Evolutionary conservation across 208 protist genomes (phyloP).

Genomic region (Crithidia thermophila): DNA sequence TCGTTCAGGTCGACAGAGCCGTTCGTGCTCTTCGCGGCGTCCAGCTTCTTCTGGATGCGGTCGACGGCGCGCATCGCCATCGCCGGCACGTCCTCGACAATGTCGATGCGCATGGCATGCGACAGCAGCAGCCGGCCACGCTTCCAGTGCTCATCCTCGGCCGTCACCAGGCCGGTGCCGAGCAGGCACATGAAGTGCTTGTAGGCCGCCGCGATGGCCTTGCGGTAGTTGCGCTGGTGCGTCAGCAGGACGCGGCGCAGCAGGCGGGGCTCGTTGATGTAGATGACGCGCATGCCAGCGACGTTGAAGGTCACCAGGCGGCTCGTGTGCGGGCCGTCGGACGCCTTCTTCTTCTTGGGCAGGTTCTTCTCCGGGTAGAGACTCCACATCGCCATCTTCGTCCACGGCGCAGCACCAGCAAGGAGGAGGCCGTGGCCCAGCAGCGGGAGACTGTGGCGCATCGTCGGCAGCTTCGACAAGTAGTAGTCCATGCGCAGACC

Average conservation of each 20-base stretch:
- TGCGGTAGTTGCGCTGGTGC: slow-evolving; percentile 88
- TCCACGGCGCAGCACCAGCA: slow-evolving; percentile 63
- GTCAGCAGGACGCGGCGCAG: slow-evolving; percentile 84
- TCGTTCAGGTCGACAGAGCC: slow-evolving; percentile 84
- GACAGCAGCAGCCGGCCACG: slow-evolving; percentile 83
- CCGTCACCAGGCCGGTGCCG: slow-evolving; percentile 85
- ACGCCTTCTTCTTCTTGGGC: slow-evolving; percentile 17
- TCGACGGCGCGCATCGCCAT: slow-evolving; percentile 69
- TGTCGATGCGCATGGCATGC: slow-evolving; percentile 86
- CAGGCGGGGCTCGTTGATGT: slow-evolving; percentile 82
- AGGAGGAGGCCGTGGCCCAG: slow-evolving; percentile 82
- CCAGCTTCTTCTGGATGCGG: slow-evolving; percentile 72
- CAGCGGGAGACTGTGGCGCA: slow-evolving; percentile 64
- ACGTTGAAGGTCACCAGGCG: slow-evolving; percentile 81
- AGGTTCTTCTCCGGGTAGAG: slow-evolving; percentile 57
- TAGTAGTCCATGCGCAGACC: slow-evolving; percentile 67
- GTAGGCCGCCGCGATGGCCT: slow-evolving; percentile 82
- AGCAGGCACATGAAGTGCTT: slow-evolving; percentile 92
- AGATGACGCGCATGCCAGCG: slow-evolving; percentile 77
- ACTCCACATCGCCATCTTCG: slow-evolving; percentile 85
- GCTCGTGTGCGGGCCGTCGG: slow-evolving; percentile 19
- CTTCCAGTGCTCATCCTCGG: slow-evolving; percentile 89
- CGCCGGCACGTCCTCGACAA: slow-evolving; percentile 80
- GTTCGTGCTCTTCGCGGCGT: slow-evolving; percentile 10
- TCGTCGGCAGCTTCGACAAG: slow-evolving; percentile 65